Conservation (phyloP, 805 yeast species). For the Metschnikowia colocasiae region DNA sequence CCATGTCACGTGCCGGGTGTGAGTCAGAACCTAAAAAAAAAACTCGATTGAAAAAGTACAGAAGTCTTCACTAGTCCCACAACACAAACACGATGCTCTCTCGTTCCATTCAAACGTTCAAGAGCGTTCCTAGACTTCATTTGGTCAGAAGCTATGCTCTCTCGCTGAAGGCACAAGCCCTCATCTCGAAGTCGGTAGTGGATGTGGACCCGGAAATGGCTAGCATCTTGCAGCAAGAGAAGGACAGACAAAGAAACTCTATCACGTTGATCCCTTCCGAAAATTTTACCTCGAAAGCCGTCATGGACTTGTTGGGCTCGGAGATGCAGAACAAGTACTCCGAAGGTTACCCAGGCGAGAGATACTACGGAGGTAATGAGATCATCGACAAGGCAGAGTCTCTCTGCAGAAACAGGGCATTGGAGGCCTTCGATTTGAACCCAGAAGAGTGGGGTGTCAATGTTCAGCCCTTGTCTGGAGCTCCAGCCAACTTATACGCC, state of each 20-base stretch:
- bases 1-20: conserved; percentile 2
- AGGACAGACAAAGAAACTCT: conserved; percentile 83
- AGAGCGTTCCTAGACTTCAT: conserved; percentile 16
- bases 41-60: background rate
- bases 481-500: conserved; percentile 93
- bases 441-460: conserved; percentile 94
- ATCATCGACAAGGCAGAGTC: conserved; percentile 88
- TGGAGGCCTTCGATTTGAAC: conserved; percentile 72
- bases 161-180: conserved; percentile 59
- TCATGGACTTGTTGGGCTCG: conserved; percentile 90
- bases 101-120: conserved; percentile 26
- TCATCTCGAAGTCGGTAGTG: conserved; percentile 57
- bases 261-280: conserved; percentile 93
- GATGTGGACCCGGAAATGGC: conserved; percentile 86
- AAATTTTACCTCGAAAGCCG: conserved; percentile 93
- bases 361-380: conserved; percentile 98
- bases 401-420: conserved; percentile 87
- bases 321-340: conserved; percentile 98
- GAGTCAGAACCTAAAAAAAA: background rate
- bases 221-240: conserved; percentile 70
- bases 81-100: conserved; percentile 25
- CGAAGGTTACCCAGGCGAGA: conserved; percentile 97
- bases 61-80: background rate
- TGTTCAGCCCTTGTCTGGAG: conserved; percentile 92
- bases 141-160: conserved; percentile 51